Percentiles rank a stretch among this genome's conserved stretches.
Evolutionary conservation across 2,329 filamentous ascomycete genomes (phyloP).

Genomic region (Trichoderma sp.): DNA sequence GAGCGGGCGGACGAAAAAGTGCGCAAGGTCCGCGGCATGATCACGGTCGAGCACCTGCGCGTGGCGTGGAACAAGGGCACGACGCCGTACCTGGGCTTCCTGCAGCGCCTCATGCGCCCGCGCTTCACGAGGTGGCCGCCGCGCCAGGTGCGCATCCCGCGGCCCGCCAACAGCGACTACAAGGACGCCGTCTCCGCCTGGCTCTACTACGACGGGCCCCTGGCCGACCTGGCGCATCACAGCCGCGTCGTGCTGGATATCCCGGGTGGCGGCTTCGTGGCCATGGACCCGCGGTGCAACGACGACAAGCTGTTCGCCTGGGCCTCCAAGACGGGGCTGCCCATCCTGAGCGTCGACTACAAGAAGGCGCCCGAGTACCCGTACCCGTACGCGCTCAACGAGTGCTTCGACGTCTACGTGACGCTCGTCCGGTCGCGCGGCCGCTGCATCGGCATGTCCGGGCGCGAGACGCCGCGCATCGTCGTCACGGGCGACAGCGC

Average conservation of each 20-base stretch:
- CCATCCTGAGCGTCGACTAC: slow-evolving; percentile 89
- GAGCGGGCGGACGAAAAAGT: slow-evolving; percentile 97
- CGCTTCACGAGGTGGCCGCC: slow-evolving; percentile 80
- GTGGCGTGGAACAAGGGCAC: slow-evolving; percentile 95
- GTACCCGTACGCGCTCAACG: slow-evolving; percentile 53
- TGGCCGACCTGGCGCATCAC: slow-evolving; percentile 75
- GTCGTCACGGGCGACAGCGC: slow-evolving; percentile 54
- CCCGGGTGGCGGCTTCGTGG: slow-evolving; percentile 92
- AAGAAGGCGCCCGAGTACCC: slow-evolving; percentile 55
- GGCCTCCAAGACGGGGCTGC: slow-evolving; percentile 86
- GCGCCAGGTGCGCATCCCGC: slow-evolving; percentile 78
- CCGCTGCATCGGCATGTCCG: slow-evolving; percentile 50
- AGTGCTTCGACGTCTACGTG: slow-evolving; percentile 53
- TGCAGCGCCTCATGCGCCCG: slow-evolving; percentile 74
- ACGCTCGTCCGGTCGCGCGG: slow-evolving; percentile 44
- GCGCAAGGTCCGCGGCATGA: slow-evolving; percentile 78
- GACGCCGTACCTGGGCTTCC: slow-evolving; percentile 77
- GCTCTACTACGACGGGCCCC: slow-evolving; percentile 91
- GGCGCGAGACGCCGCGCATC: slow-evolving; percentile 44
- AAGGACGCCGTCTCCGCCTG: slow-evolving; percentile 80
- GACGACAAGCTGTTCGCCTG: slow-evolving; percentile 93
- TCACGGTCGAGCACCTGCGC: slow-evolving; percentile 89
- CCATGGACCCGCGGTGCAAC: slow-evolving; percentile 92
- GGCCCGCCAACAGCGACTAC: slow-evolving; percentile 79
- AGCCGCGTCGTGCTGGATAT: slow-evolving; percentile 83